Percentiles rank a stretch among this genome's conserved stretches.
These are phyloP conservation scores for Penicillium malachiteum DNA, from an alignment of 495 filamentous ascomycete genomes.

Conservation along the genomic window DNA sequence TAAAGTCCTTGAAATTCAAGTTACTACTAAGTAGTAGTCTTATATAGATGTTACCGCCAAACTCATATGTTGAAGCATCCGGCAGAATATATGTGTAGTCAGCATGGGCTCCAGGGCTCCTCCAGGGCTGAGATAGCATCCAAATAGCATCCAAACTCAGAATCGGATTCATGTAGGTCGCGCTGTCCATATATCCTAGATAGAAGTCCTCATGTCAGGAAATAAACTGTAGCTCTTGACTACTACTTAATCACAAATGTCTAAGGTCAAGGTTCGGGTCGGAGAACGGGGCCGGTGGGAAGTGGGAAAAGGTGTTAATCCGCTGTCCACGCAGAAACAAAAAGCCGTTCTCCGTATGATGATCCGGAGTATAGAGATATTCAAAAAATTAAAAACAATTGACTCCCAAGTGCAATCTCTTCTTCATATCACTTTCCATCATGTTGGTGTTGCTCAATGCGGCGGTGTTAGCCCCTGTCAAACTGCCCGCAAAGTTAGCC, in stretches of 20 bases:
- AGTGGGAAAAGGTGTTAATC: conserved; percentile 53
- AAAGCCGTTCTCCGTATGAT: conserved; percentile 46
- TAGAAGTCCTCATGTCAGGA: too few species aligned
- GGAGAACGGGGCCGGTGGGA: conserved; percentile 18
- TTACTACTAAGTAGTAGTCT: too few species aligned
- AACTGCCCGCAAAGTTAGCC: conserved; percentile 41
- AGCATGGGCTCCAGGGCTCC: too few species aligned
- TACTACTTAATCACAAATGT: too few species aligned
- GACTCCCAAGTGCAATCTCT: conserved; percentile 5
- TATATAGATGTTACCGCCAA: too few species aligned
- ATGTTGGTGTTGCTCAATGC: conserved; percentile 38
- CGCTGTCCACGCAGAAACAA: conserved; percentile 51
- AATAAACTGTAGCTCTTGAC: too few species aligned
- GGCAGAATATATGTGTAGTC: not conserved
- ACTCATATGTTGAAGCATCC: too few species aligned
- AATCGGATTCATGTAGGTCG: too few species aligned
- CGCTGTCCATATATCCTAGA: too few species aligned
- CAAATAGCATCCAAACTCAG: too few species aligned
- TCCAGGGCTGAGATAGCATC: too few species aligned
- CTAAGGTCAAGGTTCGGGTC: not conserved
- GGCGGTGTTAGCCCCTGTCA: conserved; percentile 45
- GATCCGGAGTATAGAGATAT: conserved; percentile 36
- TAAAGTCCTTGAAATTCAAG: too few species aligned
- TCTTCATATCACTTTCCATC: conserved; percentile 7
- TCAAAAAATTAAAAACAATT: conserved; percentile 8